Percentiles rank a stretch among this genome's conserved stretches.
phyloP scores from a whole-genome alignment of 1,284 basidiomycete species.

The Trametes polyzona region DNA sequence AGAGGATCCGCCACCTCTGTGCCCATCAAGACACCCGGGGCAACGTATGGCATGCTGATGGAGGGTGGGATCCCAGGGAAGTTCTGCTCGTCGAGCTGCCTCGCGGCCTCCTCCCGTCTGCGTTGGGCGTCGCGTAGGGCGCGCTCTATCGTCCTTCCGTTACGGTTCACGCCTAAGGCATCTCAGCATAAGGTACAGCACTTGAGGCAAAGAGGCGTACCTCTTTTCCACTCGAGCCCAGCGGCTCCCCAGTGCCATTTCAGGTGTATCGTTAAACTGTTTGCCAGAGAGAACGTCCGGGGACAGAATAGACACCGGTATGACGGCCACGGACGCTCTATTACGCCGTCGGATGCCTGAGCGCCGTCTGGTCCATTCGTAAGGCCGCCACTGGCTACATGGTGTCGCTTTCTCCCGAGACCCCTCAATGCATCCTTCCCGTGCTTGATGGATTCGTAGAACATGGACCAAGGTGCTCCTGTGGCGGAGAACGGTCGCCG shows the following conservation, averaged over 20 bases:
- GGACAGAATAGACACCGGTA: conserved; percentile 33
- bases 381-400: no score
- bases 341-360: not conserved
- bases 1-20: not conserved
- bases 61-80: conserved; percentile 5
- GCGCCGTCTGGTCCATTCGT: not conserved
- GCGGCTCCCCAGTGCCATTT: conserved; percentile 38
- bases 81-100: not conserved
- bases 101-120: conserved; percentile 7
- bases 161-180: conserved; percentile 18
- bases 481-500: not conserved
- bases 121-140: conserved; percentile 14
- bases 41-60: not conserved
- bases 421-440: not conserved
- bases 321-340: not conserved
- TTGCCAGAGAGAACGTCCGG: conserved; percentile 32
- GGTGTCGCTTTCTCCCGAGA: not conserved
- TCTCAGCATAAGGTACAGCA: not conserved
- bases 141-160: conserved; percentile 16
- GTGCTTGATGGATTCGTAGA: conserved; percentile 18
- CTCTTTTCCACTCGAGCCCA: conserved; percentile 24
- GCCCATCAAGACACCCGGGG: not conserved
- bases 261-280: conserved; percentile 37
- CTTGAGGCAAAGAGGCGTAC: conserved; percentile 1
- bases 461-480: conserved; percentile 14